These are phyloP conservation scores for Pyrenochaeta sp. DNA, from an alignment of 2,329 filamentous ascomycete species.

Conservation along the genomic window DNA sequence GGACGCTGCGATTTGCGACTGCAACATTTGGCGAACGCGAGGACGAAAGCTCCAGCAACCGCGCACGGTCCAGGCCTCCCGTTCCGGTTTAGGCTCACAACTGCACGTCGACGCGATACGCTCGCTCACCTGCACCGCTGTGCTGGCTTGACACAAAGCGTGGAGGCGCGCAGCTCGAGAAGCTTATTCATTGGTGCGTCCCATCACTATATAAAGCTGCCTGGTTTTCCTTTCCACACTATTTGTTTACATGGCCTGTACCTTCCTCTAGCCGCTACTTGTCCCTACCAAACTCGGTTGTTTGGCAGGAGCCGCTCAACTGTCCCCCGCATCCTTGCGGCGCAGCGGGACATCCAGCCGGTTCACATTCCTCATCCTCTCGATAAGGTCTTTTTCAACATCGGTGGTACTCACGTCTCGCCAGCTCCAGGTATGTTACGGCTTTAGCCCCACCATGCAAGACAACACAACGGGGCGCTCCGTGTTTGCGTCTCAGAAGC, in stretches of 20 bases:
- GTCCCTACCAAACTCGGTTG: too few relatives aligned
- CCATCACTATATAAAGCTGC: neutral
- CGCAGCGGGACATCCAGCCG: neutral
- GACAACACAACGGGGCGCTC: too few relatives aligned
- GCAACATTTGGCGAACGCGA: conserved; percentile 29
- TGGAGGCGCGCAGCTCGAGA: neutral
- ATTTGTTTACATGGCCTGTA: too few relatives aligned
- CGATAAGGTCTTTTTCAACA: neutral
- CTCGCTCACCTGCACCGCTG: neutral
- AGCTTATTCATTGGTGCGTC: neutral
- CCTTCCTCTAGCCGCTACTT: neutral
- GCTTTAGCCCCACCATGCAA: neutral
- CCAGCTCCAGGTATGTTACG: neutral
- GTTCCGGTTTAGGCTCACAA: neutral
- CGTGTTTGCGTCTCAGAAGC: too few relatives aligned
- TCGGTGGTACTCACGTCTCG: neutral
- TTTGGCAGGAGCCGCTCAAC: neutral
- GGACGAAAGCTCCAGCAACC: conserved; percentile 17
- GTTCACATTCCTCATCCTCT: neutral
- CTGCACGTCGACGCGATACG: neutral
- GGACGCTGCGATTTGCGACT: conserved; percentile 12
- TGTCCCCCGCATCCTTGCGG: neutral
- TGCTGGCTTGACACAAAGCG: neutral
- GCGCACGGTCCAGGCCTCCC: conserved; percentile 10
- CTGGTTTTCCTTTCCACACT: neutral